phyloP scores from a whole-genome alignment of 2,329 filamentous ascomycete genomes.

The Diplodia seriata region DNA sequence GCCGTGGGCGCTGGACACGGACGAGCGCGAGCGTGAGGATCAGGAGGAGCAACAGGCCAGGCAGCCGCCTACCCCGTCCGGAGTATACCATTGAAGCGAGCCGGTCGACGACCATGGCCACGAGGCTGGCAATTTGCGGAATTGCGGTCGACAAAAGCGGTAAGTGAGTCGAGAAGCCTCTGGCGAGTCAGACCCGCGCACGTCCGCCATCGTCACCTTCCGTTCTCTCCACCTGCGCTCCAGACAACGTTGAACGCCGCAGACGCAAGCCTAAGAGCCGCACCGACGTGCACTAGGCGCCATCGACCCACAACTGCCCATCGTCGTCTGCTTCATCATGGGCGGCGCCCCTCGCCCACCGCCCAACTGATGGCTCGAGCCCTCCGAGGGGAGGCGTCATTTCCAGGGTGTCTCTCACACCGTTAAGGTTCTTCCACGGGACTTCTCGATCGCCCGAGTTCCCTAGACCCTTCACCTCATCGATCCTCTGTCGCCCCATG shows the following conservation, averaged over 20 bases:
- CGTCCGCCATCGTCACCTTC: conserved; percentile 18
- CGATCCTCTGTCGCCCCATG: conserved; percentile 8
- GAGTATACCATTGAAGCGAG: conserved; percentile 6
- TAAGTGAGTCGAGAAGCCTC: conserved; percentile 16
- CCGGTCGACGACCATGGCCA: background rate
- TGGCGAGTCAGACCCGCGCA: conserved; percentile 7
- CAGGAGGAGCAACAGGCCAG: conserved; percentile 6
- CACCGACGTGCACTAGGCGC: conserved; percentile 16
- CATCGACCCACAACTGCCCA: conserved; percentile 23
- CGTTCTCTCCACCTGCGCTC: conserved; percentile 1
- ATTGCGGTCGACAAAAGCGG: conserved; percentile 14
- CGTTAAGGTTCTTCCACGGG: conserved; percentile 32
- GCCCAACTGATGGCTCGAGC: conserved; percentile 25
- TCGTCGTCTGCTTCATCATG: conserved; percentile 23
- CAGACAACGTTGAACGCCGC: conserved; percentile 19
- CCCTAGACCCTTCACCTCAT: conserved; percentile 10
- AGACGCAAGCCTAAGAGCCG: conserved; percentile 24
- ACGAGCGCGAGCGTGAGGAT: conserved; percentile 28
- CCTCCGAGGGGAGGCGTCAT: conserved; percentile 13
- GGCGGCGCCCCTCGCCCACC: conserved; percentile 3
- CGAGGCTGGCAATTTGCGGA: conserved; percentile 1
- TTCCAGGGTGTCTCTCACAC: conserved; percentile 22
- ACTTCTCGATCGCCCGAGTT: conserved; percentile 19
- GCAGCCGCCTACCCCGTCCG: conserved; percentile 19
- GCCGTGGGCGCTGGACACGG: conserved; percentile 9